These are phyloP conservation scores for Talaromyces sp. DNA, from an alignment of 2,329 filamentous ascomycete genomes.

Conservation along the genomic window DNA sequence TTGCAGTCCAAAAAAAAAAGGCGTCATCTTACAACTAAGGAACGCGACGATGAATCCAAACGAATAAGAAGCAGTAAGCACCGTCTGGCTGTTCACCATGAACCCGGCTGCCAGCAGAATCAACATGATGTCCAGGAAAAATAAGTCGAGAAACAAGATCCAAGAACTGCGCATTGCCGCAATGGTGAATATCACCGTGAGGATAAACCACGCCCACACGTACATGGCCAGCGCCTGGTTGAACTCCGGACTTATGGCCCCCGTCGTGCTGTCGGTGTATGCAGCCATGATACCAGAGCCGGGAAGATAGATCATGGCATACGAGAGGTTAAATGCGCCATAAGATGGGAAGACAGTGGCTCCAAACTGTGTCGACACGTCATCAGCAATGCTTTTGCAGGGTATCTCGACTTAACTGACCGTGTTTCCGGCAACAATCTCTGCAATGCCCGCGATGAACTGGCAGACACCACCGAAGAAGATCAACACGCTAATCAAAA, in stretches of 20 bases:
- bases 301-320: slow-evolving; percentile 36
- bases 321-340: slow-evolving; percentile 36
- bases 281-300: slow-evolving; percentile 32
- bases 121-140: slow-evolving; percentile 20
- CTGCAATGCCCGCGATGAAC: slow-evolving; percentile 23
- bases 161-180: slow-evolving; percentile 21
- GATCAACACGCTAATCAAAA: slow-evolving; percentile 31
- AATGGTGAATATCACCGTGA: slow-evolving; percentile 22
- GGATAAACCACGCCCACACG: slow-evolving; percentile 25
- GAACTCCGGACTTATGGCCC: slow-evolving; percentile 18
- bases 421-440: slow-evolving; percentile 20
- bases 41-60: slow-evolving; percentile 21
- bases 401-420: slow-evolving; percentile 4
- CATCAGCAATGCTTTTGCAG: neutral
- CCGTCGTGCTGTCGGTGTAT: slow-evolving; percentile 29
- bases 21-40: slow-evolving; percentile 17
- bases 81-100: slow-evolving; percentile 15
- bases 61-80: slow-evolving; percentile 18
- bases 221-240: slow-evolving; percentile 22
- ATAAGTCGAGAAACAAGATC: slow-evolving; percentile 19
- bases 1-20: neutral
- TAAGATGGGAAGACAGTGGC: slow-evolving; percentile 37
- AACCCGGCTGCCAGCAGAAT: slow-evolving; percentile 22
- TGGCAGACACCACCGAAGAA: slow-evolving; percentile 34
- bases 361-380: slow-evolving; percentile 19